Conservation (phyloP, 1,139 yeast species). For the Taphrina flavorubra region DNA sequence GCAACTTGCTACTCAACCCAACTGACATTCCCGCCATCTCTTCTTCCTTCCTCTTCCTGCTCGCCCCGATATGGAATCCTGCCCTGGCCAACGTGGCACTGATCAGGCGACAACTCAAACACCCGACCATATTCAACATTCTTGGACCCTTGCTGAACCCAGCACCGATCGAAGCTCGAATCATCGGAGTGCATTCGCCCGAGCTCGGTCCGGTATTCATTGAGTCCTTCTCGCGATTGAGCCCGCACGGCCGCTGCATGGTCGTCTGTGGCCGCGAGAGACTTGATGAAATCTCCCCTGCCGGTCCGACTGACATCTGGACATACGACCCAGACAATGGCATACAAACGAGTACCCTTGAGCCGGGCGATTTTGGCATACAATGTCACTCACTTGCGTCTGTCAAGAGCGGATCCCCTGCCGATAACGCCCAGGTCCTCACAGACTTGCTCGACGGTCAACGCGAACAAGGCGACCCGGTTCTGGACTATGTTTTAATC, state of each 20-base stretch:
- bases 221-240: conserved; percentile 69
- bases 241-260: conserved; percentile 65
- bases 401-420: conserved; percentile 86
- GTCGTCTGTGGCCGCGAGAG: conserved; percentile 93
- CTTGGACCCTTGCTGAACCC: conserved; percentile 94
- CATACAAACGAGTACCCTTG: conserved; percentile 50
- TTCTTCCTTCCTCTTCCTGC: conserved; percentile 67
- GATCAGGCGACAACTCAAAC: conserved; percentile 75
- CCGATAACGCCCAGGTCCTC: conserved; percentile 74
- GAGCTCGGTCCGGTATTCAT: conserved; percentile 83
- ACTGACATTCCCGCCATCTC: conserved; percentile 58
- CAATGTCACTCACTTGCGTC: conserved; percentile 69
- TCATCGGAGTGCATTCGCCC: conserved; percentile 86
- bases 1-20: conserved; percentile 70
- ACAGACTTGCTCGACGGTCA: conserved; percentile 58
- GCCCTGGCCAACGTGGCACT: conserved; percentile 85
- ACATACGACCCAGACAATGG: conserved; percentile 39
- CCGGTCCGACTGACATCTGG: conserved; percentile 84
- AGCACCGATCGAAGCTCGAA: conserved; percentile 77
- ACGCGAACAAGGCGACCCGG: conserved; percentile 63
- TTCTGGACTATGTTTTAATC: conserved; percentile 83
- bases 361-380: conserved; percentile 76
- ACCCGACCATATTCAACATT: conserved; percentile 91
- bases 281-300: conserved; percentile 89
- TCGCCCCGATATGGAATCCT: conserved; percentile 95